These are phyloP conservation scores for Blastomyces parvus DNA, from an alignment of 2,329 filamentous ascomycete genomes.

Conservation along the genomic window DNA sequence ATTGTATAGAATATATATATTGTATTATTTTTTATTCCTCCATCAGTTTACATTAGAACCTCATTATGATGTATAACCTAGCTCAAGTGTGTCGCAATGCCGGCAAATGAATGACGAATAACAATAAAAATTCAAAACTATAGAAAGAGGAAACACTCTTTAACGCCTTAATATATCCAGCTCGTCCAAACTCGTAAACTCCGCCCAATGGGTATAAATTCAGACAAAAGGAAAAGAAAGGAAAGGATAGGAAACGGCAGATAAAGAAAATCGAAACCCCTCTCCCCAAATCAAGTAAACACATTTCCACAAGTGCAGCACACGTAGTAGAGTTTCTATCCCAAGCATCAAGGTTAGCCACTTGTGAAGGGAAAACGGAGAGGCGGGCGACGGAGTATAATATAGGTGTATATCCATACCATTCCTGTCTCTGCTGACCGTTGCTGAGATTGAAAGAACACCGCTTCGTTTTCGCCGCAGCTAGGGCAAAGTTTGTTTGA, in stretches of 20 bases:
- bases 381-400: slow-evolving; percentile 7
- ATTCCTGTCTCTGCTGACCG: slow-evolving; percentile 95
- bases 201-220: slow-evolving; percentile 2
- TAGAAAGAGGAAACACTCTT: neutral
- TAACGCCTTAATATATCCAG: slow-evolving; percentile 1
- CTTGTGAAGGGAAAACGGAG: slow-evolving; percentile 3
- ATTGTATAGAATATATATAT: slow-evolving; percentile 10
- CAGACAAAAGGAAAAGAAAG: neutral
- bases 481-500: slow-evolving; percentile 75
- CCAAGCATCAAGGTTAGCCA: slow-evolving; percentile 16
- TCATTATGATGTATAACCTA: neutral
- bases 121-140: neutral
- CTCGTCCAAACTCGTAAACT: neutral
- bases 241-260: slow-evolving; percentile 1
- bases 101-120: neutral
- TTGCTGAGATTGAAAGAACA: slow-evolving; percentile 98
- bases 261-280: neutral
- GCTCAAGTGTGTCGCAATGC: neutral
- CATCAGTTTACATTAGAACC: neutral
- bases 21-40: neutral
- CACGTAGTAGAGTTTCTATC: slow-evolving; percentile 81
- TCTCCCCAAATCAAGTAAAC: slow-evolving; percentile 41
- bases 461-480: slow-evolving; percentile 80
- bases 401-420: slow-evolving; percentile 50
- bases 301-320: slow-evolving; percentile 91